Conservation (phyloP, 176 grass and related monocot species). For the Eragrostis curvula region DNA sequence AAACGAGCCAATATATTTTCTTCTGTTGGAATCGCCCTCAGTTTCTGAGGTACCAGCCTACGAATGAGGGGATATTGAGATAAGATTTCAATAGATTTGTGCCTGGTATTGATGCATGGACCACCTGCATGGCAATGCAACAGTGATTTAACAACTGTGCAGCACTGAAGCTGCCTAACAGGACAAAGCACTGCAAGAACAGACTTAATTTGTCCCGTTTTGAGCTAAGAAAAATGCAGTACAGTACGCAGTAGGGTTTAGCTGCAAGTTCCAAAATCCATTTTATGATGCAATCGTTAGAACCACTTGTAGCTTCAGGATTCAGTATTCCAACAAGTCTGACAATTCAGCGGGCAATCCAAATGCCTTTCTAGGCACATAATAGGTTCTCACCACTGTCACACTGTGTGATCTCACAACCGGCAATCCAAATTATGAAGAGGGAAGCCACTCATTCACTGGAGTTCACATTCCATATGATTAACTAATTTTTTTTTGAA, state of each 20-base stretch:
- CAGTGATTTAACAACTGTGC: background rate
- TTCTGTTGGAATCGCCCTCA: background rate
- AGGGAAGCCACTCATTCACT: no score
- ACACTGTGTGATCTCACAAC: no score
- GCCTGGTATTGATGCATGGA: background rate
- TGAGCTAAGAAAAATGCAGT: background rate
- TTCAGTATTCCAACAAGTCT: background rate
- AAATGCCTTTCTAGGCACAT: no score
- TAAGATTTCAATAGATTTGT: background rate
- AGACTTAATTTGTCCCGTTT: slow-evolving; percentile 27
- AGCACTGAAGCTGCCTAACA: slow-evolving; percentile 44
- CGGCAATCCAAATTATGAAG: no score
- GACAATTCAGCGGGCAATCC: slow-evolving; percentile 7
- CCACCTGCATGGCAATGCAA: background rate
- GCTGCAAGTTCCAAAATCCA: slow-evolving; percentile 35
- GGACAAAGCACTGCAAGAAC: slow-evolving; percentile 33
- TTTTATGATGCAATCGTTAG: background rate
- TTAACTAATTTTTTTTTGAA: no score
- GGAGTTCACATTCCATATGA: no score
- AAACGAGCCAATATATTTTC: background rate
- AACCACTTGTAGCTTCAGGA: background rate
- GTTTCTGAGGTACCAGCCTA: background rate
- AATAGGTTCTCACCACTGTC: no score
- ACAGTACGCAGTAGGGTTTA: background rate
- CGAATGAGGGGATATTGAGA: slow-evolving; percentile 1